These are phyloP conservation scores for Dalbergia cultrata DNA, from an alignment of 306 rosid genomes.

Conservation along the genomic window DNA sequence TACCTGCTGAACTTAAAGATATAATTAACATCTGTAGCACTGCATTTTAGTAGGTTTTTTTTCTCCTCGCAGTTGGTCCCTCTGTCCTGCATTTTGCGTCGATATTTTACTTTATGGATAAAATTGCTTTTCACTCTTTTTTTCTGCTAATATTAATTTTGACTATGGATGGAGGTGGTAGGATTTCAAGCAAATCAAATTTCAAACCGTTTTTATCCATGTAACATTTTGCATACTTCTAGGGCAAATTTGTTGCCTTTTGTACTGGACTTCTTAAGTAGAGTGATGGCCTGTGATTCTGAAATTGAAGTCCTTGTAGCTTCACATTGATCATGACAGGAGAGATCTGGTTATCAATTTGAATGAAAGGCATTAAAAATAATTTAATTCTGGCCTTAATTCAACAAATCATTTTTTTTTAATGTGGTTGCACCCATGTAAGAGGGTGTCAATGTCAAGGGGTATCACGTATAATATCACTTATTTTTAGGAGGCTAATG, in stretches of 20 bases:
- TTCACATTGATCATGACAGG: constrained; percentile 9
- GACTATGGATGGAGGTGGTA: constrained; percentile 24
- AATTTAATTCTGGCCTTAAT: not conserved
- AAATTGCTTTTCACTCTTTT: constrained; percentile 25
- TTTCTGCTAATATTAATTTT: constrained; percentile 36
- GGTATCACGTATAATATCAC: too few species aligned
- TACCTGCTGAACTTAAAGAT: not conserved
- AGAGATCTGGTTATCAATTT: constrained; percentile 3
- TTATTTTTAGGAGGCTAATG: too few species aligned
- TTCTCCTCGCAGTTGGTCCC: constrained; percentile 13
- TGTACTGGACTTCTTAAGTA: not conserved
- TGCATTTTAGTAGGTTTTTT: constrained; percentile 31
- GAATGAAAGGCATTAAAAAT: constrained; percentile 14
- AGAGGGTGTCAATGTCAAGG: too few species aligned
- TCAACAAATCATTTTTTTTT: constrained; percentile 15
- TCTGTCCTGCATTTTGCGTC: constrained; percentile 23
- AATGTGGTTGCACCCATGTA: too few species aligned
- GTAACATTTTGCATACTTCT: constrained; percentile 10
- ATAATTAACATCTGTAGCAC: constrained; percentile 20
- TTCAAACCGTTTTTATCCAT: constrained; percentile 3
- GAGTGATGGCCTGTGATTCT: constrained; percentile 4
- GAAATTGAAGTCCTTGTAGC: constrained; percentile 5
- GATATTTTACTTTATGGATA: constrained; percentile 6
- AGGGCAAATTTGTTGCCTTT: constrained; percentile 1
- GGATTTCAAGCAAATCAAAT: constrained; percentile 31